These are phyloP conservation scores for Incumbomyces delicatus DNA, from an alignment of 2,329 filamentous ascomycete genomes.

Conservation along the genomic window DNA sequence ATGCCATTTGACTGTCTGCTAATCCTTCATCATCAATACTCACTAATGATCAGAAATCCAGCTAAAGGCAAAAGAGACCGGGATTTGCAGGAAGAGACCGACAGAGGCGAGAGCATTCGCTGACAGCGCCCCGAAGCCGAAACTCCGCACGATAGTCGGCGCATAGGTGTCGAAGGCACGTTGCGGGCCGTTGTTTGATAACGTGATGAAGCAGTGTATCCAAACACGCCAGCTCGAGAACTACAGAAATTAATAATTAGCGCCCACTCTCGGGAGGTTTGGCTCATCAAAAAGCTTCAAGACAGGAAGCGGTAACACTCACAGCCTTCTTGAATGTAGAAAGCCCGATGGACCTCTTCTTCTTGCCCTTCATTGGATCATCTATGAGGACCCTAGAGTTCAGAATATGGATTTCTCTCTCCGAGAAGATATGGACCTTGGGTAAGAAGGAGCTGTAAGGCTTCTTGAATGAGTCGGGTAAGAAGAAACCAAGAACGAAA, in stretches of 20 bases:
- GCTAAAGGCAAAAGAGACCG: constrained; percentile 43
- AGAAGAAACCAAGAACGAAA: constrained; percentile 31
- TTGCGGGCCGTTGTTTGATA: constrained; percentile 41
- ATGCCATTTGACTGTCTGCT: not conserved
- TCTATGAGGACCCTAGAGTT: constrained; percentile 33
- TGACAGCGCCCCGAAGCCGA: constrained; percentile 41
- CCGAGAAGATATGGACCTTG: constrained; percentile 26
- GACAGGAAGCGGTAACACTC: constrained; percentile 28
- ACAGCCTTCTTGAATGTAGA: constrained; percentile 32
- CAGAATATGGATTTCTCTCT: constrained; percentile 35
- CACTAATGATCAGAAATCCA: constrained; percentile 45
- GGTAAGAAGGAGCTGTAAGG: constrained; percentile 36
- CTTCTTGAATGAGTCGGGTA: constrained; percentile 38
- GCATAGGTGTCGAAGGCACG: constrained; percentile 41
- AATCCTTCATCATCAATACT: constrained; percentile 16
- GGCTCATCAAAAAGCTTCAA: too few relatives aligned
- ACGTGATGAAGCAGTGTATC: constrained; percentile 43
- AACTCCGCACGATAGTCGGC: constrained; percentile 43
- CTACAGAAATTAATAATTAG: constrained; percentile 18
- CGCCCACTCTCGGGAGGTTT: too few relatives aligned
- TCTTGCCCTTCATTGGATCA: constrained; percentile 30
- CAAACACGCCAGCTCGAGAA: constrained; percentile 45
- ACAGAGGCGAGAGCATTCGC: constrained; percentile 48
- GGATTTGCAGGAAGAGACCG: constrained; percentile 44
- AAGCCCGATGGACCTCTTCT: constrained; percentile 40